Base-by-base conservation (phyloP, 495 filamentous ascomycete genomes). In the Lasiosphaeria hispida region DNA sequence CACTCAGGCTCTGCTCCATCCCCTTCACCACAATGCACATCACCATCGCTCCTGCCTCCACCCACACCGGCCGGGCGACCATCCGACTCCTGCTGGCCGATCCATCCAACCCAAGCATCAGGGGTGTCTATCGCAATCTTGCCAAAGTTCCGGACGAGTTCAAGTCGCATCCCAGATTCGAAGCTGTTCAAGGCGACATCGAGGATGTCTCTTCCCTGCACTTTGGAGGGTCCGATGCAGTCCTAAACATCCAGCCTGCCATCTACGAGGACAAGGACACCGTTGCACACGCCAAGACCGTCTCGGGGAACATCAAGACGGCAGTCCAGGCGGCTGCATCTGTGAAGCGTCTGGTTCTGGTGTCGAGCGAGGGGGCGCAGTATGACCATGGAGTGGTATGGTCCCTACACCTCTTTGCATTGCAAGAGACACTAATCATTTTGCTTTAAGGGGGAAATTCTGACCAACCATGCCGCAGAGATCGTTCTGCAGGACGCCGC, bases 311-410 rank as follows among this genome's bases (percentile, higher is more conserved):
- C 10, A 41, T 69, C 35, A 69, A 63, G 59, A 47, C 39, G 2
- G 64, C 66, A 2, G 43, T 65, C 10, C 11, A 52, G 50, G 56
- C 53, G n/a, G n/a, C n/a, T n/a, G n/a, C n/a, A n/a, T n/a, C n/a
- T n/a, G n/a, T n/a, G n/a, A n/a, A n/a, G n/a, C 44, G 56, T 6
- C 41, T 69, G 8, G 67, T 68, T 0, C 11, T 62, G 0, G 10
- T 69, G 19, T 40, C 50, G 1, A 65, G 59, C 34, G 34, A 49
- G 13, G 64, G 67, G 2, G 67, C 67, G 14, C 67, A 69, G 49
- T 65, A 65, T 39, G 52, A 57, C 43, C 14, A 56, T 3, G 65
- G 67, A 1, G 60, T 56, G 8, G 67, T 69, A 45, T 18, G 0
- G 10, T 33, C 10, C 48, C 34, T 11, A 1, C 14, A 0, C n/a